Base-by-base conservation (phyloP, 768 basidiomycete species). In the Podaxis sp. region DNA sequence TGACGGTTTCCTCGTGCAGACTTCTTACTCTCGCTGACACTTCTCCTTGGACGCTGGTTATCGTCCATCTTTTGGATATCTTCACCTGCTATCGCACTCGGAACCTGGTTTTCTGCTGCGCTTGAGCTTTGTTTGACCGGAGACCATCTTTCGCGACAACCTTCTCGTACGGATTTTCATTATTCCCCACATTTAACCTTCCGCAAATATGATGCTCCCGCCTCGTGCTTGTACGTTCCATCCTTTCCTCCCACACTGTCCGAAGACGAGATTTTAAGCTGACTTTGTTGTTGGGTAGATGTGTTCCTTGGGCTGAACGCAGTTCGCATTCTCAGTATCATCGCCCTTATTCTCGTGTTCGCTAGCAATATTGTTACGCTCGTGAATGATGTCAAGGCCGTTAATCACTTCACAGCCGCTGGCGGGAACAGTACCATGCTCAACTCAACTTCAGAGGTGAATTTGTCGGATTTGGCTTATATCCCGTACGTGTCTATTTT, bases 291-390 rank as follows among this genome's bases (percentile, higher is more conserved):
- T 43, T 22, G 52, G 37, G 7, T 46, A 84, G 83, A 86, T 67
- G 69, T 83, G 25, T 94, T 93, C 78, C 86, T 91, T 69, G 84
- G 81, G 51, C 88, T 96, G 69, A 96, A 96, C 69, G 80, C 71
- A 69, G 82, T 92, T 69, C 91, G 95, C 29, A 75, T 82, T 38
- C 74, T 97, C 51, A 93, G 91, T 75, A 86, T 97, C 68, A 81
- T 96, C 56, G 81, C 86, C 7, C 82, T 96, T 57, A 65, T 91
- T 6, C 85, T 96, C 52, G 91, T 94, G 49, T 89, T 96, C 64
- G 78, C 91, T 13, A 92, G 85, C 77, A 93, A 85, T 64, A 86
- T 91, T 63, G 82, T 91, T 58, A 86, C 86, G 27, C 80, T 93
- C 49, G 88, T 88, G 27, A 81, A 83, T 56, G 91, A 93, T 70